phyloP scores from a whole-genome alignment of 192 early-diverging fungal species.

The Coemansia reversa region DNA sequence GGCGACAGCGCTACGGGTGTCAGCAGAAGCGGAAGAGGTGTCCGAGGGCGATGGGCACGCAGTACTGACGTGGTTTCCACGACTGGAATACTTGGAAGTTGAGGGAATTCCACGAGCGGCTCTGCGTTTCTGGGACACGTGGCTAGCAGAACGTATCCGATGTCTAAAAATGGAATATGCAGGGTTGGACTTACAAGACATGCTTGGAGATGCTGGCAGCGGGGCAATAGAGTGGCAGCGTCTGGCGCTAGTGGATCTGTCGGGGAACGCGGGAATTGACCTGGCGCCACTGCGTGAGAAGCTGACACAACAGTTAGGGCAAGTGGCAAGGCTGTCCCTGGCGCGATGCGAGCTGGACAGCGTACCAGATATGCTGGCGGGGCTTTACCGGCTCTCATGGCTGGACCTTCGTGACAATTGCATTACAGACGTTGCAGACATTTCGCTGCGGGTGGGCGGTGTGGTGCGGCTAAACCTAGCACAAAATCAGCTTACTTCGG shows the following conservation, averaged over 20 bases:
- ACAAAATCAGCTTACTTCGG: constrained; percentile 21
- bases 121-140: constrained; percentile 41
- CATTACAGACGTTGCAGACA: constrained; percentile 29
- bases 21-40: constrained; percentile 50
- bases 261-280: constrained; percentile 33
- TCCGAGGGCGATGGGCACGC: constrained; percentile 36
- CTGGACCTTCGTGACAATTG: constrained; percentile 39
- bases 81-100: constrained; percentile 42
- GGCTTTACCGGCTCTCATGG: constrained; percentile 35
- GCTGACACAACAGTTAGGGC: constrained; percentile 19
- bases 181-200: constrained; percentile 21
- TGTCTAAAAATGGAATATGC: constrained; percentile 35
- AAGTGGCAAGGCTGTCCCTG: constrained; percentile 38
- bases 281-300: constrained; percentile 18
- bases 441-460: constrained; percentile 34
- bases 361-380: constrained; percentile 29
- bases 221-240: constrained; percentile 23
- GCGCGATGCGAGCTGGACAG: constrained; percentile 39
- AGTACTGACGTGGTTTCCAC: constrained; percentile 54
- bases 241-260: constrained; percentile 40
- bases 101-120: constrained; percentile 40
- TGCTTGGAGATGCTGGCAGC: constrained; percentile 10
- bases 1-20: constrained; percentile 41
- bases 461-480: constrained; percentile 34
- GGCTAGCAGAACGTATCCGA: constrained; percentile 20